Conservation (phyloP, 768 basidiomycete species). For the Mycena metata region DNA sequence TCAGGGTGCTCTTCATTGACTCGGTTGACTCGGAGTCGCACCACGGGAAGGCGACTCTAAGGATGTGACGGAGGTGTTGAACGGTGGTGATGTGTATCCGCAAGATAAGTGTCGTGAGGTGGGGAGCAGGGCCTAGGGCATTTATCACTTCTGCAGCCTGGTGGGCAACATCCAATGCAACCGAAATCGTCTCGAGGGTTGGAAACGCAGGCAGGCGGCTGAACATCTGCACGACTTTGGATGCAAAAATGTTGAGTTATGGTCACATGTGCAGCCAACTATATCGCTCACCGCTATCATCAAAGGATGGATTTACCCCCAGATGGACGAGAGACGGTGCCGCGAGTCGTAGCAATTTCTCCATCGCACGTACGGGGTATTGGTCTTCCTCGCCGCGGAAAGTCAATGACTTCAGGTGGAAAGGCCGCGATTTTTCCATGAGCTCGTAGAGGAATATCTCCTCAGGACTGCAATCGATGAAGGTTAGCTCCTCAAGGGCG, state of each 20-base stretch:
- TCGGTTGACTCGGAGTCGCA: neutral
- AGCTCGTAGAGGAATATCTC: neutral
- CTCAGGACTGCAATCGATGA: neutral
- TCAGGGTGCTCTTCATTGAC: constrained; percentile 1
- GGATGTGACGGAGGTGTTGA: no score
- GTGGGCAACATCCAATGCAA: neutral
- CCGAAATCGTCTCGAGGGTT: constrained; percentile 4
- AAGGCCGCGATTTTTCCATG: neutral
- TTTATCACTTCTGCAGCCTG: neutral
- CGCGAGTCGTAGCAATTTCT: constrained; percentile 1
- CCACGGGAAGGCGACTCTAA: constrained; percentile 1
- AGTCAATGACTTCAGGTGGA: constrained; percentile 4
- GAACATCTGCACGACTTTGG: neutral
- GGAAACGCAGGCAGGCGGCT: neutral
- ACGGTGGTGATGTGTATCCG: neutral
- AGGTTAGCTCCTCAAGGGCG: constrained; percentile 10
- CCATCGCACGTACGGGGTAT: neutral
- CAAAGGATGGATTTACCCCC: neutral
- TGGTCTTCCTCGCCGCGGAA: neutral
- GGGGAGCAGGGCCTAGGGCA: neutral
- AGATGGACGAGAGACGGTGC: neutral
- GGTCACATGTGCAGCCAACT: neutral
- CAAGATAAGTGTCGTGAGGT: constrained; percentile 9
- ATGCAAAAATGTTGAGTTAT: neutral
- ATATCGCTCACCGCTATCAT: neutral